phyloP scores from a whole-genome alignment of 2,329 filamentous ascomycete species.

The Coniochaeta hoffmannii region DNA sequence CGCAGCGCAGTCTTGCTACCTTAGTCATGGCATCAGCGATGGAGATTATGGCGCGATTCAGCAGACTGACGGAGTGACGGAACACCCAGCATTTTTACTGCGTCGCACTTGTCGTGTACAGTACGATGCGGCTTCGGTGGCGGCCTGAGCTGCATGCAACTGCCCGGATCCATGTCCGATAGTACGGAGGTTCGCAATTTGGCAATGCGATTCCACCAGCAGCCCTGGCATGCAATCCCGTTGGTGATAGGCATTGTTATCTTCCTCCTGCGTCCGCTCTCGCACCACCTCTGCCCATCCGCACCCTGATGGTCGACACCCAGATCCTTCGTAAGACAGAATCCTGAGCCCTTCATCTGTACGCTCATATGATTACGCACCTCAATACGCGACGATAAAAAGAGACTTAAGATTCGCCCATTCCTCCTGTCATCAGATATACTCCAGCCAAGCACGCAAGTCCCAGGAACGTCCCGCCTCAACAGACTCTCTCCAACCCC shows the following conservation, averaged over 20 bases:
- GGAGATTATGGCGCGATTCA: slow-evolving; percentile 19
- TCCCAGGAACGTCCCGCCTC: neutral
- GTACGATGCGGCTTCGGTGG: neutral
- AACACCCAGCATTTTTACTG: neutral
- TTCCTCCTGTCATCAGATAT: neutral
- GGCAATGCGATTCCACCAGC: slow-evolving; percentile 13
- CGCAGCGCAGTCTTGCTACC: neutral
- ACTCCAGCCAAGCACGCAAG: neutral
- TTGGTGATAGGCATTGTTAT: slow-evolving; percentile 2
- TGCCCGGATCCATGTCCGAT: neutral
- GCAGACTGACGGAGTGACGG: neutral
- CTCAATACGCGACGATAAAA: neutral
- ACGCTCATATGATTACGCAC: neutral
- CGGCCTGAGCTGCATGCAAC: neutral
- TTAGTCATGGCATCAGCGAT: slow-evolving; percentile 18
- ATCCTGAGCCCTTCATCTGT: neutral
- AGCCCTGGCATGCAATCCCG: neutral
- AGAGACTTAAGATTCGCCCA: neutral
- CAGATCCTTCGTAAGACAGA: neutral
- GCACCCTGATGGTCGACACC: neutral
- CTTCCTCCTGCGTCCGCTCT: neutral
- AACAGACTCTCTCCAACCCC: neutral
- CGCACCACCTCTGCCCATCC: neutral
- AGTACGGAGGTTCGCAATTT: slow-evolving; percentile 13
- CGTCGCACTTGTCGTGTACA: neutral